phyloP scores from a whole-genome alignment of 495 filamentous ascomycete genomes.

The Durotheca rogersii region DNA sequence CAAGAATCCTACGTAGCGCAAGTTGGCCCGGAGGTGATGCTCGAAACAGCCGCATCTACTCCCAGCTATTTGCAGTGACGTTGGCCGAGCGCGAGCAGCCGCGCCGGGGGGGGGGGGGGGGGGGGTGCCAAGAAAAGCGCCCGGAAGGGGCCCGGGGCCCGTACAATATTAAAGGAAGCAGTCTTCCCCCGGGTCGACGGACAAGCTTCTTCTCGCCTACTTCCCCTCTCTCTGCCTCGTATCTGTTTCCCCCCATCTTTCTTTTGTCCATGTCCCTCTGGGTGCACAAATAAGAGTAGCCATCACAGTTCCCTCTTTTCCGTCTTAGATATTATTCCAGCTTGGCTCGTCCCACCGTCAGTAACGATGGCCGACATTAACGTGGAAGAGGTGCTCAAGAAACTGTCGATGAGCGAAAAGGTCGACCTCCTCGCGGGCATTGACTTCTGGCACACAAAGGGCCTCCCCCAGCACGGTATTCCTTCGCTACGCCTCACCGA shows the following conservation, averaged over 20 bases:
- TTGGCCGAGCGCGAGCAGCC: too few species aligned
- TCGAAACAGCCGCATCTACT: too few species aligned
- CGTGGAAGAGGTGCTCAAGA: slow-evolving; percentile 61
- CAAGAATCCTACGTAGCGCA: slow-evolving; percentile 6
- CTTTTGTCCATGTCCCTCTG: neutral
- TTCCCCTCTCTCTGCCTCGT: too few species aligned
- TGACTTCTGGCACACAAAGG: slow-evolving; percentile 68
- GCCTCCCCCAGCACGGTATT: slow-evolving; percentile 57
- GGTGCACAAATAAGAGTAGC: too few species aligned
- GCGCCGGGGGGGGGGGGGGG: too few species aligned
- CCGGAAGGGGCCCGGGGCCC: too few species aligned
- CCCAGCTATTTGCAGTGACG: too few species aligned
- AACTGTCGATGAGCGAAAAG: slow-evolving; percentile 64
- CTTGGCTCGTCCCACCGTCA: neutral
- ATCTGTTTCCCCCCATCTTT: neutral
- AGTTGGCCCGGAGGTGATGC: too few species aligned
- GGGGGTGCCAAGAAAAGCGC: too few species aligned
- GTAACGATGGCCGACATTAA: slow-evolving; percentile 57
- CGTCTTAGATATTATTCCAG: neutral
- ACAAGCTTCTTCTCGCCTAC: too few species aligned
- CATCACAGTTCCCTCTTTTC: neutral
- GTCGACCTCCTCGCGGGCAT: slow-evolving; percentile 59
- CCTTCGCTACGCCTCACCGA: slow-evolving; percentile 68
- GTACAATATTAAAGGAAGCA: too few species aligned
- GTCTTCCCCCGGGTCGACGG: too few species aligned